Base-by-base conservation (phyloP, 2,329 filamentous ascomycete species). In the Graphilbum ipis-grandicollis region DNA sequence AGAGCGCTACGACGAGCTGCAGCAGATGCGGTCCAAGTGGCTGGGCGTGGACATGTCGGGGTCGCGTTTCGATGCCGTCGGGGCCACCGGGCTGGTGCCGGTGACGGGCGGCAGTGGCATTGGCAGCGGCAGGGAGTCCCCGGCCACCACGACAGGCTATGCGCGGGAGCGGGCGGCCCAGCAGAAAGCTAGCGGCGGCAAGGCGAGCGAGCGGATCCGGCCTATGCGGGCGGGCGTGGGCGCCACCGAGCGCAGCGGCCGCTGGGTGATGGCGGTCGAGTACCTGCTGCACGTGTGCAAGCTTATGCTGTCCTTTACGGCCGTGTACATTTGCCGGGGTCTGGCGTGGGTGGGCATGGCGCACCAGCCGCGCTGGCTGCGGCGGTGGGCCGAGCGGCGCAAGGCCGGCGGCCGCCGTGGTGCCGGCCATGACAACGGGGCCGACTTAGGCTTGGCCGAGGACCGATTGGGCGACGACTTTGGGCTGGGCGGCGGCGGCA, bases 1-100 rank as follows among this genome's bases (percentile, higher is more conserved):
- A 47, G 81, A 93, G 45, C 71, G 86, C 6, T 64, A 88, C 9
- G 68, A 75, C 32, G 84, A 96, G 49, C 63, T 93, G 3, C 75
- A 90, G 46, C 59, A 66, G 40, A 46, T 71, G 28, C 60, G 63
- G 28, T 62, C 62, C 48, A 63, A 68, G 35, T 66, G 63, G 56
- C 53, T 66, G 6, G 60, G 58, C 5, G 56, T 63, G 14, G 62
- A 61, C 18, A 47, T 63, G 2, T 55, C 60, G 2, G 62, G 61
- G 13, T 60, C 64, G 3, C 59, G 58, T 3, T 67, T 66, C 39
- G 67, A 72, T 40, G 59, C 62, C 9, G 57, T 63, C 17, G 68
- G 68, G 2, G 63, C 65, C 1, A 66, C 71, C 19, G 68, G 68
- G 0, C 47, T 72, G 9, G 63, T 73, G 3, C 67, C 69, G 0